Base-by-base conservation (phyloP, 306 rosid species). In the Vicia villosa region DNA sequence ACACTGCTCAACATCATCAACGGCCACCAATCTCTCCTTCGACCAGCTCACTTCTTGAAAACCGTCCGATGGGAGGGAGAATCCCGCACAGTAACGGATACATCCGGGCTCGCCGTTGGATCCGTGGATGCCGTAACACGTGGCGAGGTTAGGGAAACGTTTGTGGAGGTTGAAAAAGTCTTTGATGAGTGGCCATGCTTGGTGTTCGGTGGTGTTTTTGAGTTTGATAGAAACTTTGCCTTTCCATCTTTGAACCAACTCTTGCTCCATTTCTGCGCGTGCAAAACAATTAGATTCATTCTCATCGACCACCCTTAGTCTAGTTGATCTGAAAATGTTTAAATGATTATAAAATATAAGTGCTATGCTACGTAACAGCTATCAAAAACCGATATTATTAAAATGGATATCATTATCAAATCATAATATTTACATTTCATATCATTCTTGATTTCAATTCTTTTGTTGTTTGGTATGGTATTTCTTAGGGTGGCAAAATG, bases 81-180 rank as follows among this genome's bases (percentile, higher is more conserved):
- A 82, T 7, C 87, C 88, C 0, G 79, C 77, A 20, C 91, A 86
- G 82, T 61, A 86, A 51, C 96, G 60, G 30, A 91, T 73, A 74
- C 88, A 73, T 20, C 95, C 90, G 3, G 82, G 78, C 21, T 85
- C 84, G 58, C 86, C 84, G 68, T 77, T 80, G 1, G 74, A 59
- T 50, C 95, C 95, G 16, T 79, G 79, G 41, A 84, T 20, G 11
- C 87, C 89, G 22, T 82, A 75, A 67, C 83, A 86, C 9, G 83
- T 84, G 67, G 78, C 49, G 4, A 84, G 74, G 12, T 55, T 45
- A 3, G 90, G 91, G 62, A 81, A 85, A 15, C 81, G 73, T 34
- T 79, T 86, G 77, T 91, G 87, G 49, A 86, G 60, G 41, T 86
- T 88, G 83, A 87, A 86, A 82, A 91, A 91, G 58, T 88, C 95